Evolutionary conservation across 768 basidiomycete species (phyloP).

Genomic region (Panellus pusillus): DNA sequence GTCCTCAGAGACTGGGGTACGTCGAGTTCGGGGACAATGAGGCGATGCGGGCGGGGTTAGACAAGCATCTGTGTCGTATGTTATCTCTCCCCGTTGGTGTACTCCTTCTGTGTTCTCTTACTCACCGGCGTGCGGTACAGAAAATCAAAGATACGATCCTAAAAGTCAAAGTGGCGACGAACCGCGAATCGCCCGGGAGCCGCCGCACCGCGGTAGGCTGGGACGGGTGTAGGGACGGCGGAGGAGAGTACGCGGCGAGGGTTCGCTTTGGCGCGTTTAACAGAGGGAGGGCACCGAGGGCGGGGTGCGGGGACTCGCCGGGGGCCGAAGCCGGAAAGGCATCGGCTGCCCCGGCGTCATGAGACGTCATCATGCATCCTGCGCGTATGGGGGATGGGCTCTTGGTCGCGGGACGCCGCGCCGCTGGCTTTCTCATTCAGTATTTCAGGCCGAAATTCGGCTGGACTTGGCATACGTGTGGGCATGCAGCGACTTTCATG

Average conservation of each 20-base stretch:
- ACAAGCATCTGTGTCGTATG: conserved; percentile 72
- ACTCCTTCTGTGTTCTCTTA: too few species aligned
- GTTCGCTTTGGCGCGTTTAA: conserved; percentile 73
- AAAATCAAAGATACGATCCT: conserved; percentile 66
- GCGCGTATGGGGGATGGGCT: too few species aligned
- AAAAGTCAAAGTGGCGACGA: conserved; percentile 74
- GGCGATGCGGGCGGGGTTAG: conserved; percentile 76
- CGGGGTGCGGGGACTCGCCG: not conserved
- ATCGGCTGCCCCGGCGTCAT: too few species aligned
- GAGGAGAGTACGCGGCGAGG: conserved; percentile 61
- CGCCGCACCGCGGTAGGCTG: conserved; percentile 34
- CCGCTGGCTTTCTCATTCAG: too few species aligned
- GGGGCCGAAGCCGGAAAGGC: not conserved
- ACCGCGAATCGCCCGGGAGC: conserved; percentile 45
- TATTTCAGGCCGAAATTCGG: too few species aligned
- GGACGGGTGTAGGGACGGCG: conserved; percentile 55
- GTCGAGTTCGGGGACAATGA: conserved; percentile 93
- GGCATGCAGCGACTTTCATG: too few species aligned
- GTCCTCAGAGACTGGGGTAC: conserved; percentile 66
- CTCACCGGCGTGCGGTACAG: too few species aligned
- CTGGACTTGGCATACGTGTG: too few species aligned
- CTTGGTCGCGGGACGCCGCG: too few species aligned
- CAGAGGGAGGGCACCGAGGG: conserved; percentile 31
- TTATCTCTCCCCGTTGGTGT: conserved; percentile 12
- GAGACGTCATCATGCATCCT: too few species aligned